Evolutionary conservation across 2,329 filamentous ascomycete genomes (phyloP).

Genomic region (Microcyclosporella mali): DNA sequence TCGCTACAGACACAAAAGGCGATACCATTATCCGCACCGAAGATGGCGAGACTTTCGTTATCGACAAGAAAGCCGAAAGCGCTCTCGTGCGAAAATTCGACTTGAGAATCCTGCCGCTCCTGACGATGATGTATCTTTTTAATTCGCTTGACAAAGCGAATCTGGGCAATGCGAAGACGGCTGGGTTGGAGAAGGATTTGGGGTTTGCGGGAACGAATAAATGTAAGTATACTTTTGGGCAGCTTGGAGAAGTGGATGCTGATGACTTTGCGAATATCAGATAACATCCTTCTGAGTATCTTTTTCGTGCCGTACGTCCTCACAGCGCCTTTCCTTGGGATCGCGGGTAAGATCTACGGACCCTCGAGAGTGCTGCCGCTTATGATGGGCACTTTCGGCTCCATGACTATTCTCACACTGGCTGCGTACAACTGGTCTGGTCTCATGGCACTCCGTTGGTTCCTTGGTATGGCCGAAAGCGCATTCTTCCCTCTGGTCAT

Average conservation of each 20-base stretch:
- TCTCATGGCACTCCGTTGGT: conserved; percentile 62
- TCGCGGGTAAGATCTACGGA: conserved; percentile 63
- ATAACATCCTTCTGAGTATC: conserved; percentile 63
- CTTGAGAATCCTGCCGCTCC: conserved; percentile 49
- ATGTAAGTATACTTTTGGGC: conserved; percentile 9
- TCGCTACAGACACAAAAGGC: conserved; percentile 15
- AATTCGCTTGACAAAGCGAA: conserved; percentile 46
- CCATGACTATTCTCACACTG: conserved; percentile 55
- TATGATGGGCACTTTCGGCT: conserved; percentile 61
- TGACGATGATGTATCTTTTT: conserved; percentile 57
- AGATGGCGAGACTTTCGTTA: conserved; percentile 26
- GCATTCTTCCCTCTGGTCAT: conserved; percentile 66
- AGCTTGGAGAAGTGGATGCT: not conserved
- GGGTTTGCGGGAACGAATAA: conserved; percentile 53
- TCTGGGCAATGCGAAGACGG: conserved; percentile 40
- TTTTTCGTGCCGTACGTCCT: conserved; percentile 73
- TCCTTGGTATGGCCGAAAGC: conserved; percentile 58
- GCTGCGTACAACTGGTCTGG: conserved; percentile 56
- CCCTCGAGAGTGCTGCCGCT: conserved; percentile 52
- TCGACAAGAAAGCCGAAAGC: conserved; percentile 44
- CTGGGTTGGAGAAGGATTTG: conserved; percentile 47
- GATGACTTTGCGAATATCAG: conserved; percentile 31
- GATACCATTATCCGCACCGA: conserved; percentile 17
- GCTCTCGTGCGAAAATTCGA: conserved; percentile 52
- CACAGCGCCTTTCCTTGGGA: conserved; percentile 58